A percentile compares a stretch with the other conserved stretches of the same genome.
These are phyloP conservation scores for Tricholoma matsutake DNA, from an alignment of 768 basidiomycete species.

Conservation along the genomic window DNA sequence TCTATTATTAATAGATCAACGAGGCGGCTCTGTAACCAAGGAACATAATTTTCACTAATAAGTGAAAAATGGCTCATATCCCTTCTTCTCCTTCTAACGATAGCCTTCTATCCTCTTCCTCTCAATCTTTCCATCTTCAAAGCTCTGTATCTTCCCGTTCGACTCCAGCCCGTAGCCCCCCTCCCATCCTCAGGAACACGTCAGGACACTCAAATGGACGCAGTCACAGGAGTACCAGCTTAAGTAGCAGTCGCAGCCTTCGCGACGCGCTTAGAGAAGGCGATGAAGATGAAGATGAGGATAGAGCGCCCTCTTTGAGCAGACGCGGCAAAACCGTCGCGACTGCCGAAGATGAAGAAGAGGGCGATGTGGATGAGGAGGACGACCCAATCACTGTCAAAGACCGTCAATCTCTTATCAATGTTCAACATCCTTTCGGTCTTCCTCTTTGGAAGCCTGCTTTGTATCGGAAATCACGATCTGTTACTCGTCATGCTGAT, in stretches of 20 bases:
- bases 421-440: slow-evolving; percentile 99
- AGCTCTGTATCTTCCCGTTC: slow-evolving; percentile 65
- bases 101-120: slow-evolving; percentile 32
- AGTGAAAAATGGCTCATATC: slow-evolving; percentile 14
- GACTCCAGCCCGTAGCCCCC: slow-evolving; percentile 36
- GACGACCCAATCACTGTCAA: slow-evolving; percentile 89
- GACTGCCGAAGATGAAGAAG: slow-evolving; percentile 36
- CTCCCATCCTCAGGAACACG: slow-evolving; percentile 45
- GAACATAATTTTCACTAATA: background rate
- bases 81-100: slow-evolving; percentile 33
- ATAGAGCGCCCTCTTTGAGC: slow-evolving; percentile 13
- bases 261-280: slow-evolving; percentile 41
- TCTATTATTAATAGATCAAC: slow-evolving; percentile 19
- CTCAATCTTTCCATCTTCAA: slow-evolving; percentile 40
- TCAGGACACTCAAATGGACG: slow-evolving; percentile 49
- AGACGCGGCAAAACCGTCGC: slow-evolving; percentile 45
- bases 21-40: background rate
- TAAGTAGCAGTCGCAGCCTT: slow-evolving; percentile 52
- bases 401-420: slow-evolving; percentile 96
- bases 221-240: slow-evolving; percentile 55
- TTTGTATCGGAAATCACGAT: slow-evolving; percentile 94
- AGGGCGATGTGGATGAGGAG: slow-evolving; percentile 67
- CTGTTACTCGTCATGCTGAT: slow-evolving; percentile 95
- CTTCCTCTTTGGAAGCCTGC: slow-evolving; percentile 99
- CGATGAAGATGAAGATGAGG: slow-evolving; percentile 39